A percentile compares a stretch with the other conserved stretches of the same genome.
Evolutionary conservation across 176 grass and related monocot genomes (phyloP).

Genomic region (Cenchrus purpureus): DNA sequence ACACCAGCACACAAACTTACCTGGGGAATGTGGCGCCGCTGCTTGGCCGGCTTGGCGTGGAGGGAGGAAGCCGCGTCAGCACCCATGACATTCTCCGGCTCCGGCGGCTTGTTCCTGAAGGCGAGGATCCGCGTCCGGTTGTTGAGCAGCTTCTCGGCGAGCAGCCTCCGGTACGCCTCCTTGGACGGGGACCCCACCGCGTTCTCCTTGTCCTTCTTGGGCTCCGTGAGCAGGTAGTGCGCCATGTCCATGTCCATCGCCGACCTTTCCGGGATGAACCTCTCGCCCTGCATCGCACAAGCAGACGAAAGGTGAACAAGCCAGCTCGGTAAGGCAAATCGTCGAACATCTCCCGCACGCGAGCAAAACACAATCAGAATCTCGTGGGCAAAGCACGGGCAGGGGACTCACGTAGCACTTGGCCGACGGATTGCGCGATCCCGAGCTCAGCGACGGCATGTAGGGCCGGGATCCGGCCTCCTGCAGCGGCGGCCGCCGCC

Average conservation of each 20-base stretch:
- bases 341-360: not conserved
- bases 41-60: constrained; percentile 51
- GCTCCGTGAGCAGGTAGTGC: constrained; percentile 68
- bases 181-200: constrained; percentile 54
- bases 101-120: constrained; percentile 72
- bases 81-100: constrained; percentile 41
- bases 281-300: constrained; percentile 53
- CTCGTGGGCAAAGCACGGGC: not conserved
- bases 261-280: constrained; percentile 71
- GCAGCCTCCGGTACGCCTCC: constrained; percentile 67
- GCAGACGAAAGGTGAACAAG: not conserved
- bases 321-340: not conserved
- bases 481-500: constrained; percentile 32
- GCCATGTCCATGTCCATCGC: constrained; percentile 79
- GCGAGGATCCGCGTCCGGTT: constrained; percentile 68
- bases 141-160: constrained; percentile 71
- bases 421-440: constrained; percentile 32
- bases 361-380: no score
- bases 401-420: constrained; percentile 31
- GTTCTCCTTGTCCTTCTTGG: constrained; percentile 76
- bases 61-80: constrained; percentile 3
- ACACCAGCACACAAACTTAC: not conserved
- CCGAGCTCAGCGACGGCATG: constrained; percentile 42
- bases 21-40: constrained; percentile 62
- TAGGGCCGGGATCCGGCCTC: constrained; percentile 42